Evolutionary conservation across 225 moss, liverwort and hornwort species (phyloP).

Genomic region (Anthoceros angustus): DNA sequence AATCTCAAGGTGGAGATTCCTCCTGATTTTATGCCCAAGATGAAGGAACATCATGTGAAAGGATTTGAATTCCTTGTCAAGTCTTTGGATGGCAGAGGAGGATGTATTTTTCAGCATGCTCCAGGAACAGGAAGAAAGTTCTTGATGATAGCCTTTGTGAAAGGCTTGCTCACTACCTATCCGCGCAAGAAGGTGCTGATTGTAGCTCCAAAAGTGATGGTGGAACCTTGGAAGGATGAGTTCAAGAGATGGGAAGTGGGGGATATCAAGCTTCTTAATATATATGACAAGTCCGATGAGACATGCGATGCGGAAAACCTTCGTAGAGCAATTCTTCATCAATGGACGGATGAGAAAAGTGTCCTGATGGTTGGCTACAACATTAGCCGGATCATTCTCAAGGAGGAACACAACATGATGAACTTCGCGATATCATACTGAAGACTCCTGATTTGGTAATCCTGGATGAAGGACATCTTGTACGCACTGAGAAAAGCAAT

Average conservation of each 20-base stretch:
- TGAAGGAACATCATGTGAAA: neutral
- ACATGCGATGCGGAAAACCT: conserved; percentile 11
- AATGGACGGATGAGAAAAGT: conserved; percentile 54
- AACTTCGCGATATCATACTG: conserved; percentile 16
- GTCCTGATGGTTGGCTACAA: conserved; percentile 65
- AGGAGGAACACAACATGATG: conserved; percentile 12
- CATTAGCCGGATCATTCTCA: conserved; percentile 8
- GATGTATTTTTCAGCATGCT: conserved; percentile 83
- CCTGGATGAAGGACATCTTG: conserved; percentile 79
- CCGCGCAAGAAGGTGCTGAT: conserved; percentile 57
- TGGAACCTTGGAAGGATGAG: conserved; percentile 54
- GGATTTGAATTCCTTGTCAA: neutral
- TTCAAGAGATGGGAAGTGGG: conserved; percentile 64
- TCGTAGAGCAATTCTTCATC: conserved; percentile 4
- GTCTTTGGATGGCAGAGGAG: conserved; percentile 15
- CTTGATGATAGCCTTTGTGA: conserved; percentile 64
- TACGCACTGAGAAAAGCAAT: conserved; percentile 49
- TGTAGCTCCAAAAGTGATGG: conserved; percentile 83
- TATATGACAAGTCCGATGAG: conserved; percentile 29
- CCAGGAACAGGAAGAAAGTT: conserved; percentile 90
- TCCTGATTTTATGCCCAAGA: neutral
- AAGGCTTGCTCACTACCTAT: conserved; percentile 56
- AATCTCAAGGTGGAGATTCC: neutral
- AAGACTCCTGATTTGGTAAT: conserved; percentile 59
- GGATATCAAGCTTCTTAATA: conserved; percentile 29